Evolutionary conservation across 2,329 filamentous ascomycete species (phyloP).

Genomic region (Sclerotinia spermophila): DNA sequence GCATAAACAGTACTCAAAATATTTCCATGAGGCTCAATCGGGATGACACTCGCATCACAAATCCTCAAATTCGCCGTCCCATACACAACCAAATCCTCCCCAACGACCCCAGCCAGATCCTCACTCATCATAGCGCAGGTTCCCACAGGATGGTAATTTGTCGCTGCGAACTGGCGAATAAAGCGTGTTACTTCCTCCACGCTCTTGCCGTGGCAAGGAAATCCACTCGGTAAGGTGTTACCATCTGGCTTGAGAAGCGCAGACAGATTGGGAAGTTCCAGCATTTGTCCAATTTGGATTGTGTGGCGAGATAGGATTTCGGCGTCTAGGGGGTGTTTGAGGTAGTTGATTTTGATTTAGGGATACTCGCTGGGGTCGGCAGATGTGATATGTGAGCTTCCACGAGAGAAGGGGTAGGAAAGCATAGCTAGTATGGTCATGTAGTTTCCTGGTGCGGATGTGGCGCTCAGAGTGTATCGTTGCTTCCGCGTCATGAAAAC

Average conservation of each 20-base stretch:
- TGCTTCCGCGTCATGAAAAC: neutral
- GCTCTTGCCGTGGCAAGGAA: neutral
- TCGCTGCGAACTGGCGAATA: neutral
- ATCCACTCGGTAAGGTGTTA: neutral
- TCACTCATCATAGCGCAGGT: neutral
- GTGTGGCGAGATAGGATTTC: neutral
- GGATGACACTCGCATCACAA: neutral
- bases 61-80: neutral
- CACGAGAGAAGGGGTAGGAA: neutral
- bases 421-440: neutral
- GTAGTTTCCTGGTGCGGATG: neutral
- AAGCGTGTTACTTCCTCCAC: neutral
- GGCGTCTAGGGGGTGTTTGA: neutral
- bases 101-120: neutral
- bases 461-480: neutral
- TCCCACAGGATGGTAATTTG: neutral
- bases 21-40: neutral
- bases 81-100: neutral
- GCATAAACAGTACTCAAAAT: neutral
- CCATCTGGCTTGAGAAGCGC: neutral
- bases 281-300: neutral
- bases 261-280: neutral
- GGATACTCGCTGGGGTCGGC: neutral
- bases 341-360: neutral
- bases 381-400: neutral